These are phyloP conservation scores for Termitomyces titanicus DNA, from an alignment of 768 basidiomycete species.

Conservation along the genomic window DNA sequence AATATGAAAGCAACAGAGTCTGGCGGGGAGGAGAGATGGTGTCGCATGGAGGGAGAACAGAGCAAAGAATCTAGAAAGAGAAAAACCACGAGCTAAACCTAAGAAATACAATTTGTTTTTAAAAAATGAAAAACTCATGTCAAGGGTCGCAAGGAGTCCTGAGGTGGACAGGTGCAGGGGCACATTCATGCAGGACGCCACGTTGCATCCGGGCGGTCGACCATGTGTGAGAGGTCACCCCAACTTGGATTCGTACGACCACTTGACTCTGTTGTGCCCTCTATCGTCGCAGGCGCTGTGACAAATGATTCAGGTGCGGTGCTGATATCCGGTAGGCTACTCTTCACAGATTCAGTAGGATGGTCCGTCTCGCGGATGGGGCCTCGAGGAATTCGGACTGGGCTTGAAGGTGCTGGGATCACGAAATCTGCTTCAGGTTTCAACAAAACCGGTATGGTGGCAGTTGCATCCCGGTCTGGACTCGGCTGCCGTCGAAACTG, in stretches of 20 bases:
- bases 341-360: slow-evolving; percentile 19
- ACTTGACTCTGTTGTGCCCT: slow-evolving; percentile 53
- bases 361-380: slow-evolving; percentile 8
- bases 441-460: neutral
- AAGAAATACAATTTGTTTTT: slow-evolving; percentile 5
- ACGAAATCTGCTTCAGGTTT: slow-evolving; percentile 5
- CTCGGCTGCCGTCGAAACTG: neutral
- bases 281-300: slow-evolving; percentile 58
- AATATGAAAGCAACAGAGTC: neutral
- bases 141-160: slow-evolving; percentile 5
- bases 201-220: slow-evolving; percentile 32
- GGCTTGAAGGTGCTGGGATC: slow-evolving; percentile 19
- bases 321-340: slow-evolving; percentile 59
- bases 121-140: slow-evolving; percentile 11
- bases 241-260: slow-evolving; percentile 45
- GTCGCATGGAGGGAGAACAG: neutral
- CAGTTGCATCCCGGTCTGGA: neutral
- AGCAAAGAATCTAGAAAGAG: neutral
- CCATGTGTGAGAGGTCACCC: slow-evolving; percentile 42
- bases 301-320: slow-evolving; percentile 68
- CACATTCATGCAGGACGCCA: slow-evolving; percentile 37
- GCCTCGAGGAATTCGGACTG: slow-evolving; percentile 13
- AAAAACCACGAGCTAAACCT: neutral
- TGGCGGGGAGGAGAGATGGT: neutral
- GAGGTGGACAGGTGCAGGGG: slow-evolving; percentile 10